phyloP scores from a whole-genome alignment of 2,329 filamentous ascomycete genomes.

The Colletotrichum liaoningense region DNA sequence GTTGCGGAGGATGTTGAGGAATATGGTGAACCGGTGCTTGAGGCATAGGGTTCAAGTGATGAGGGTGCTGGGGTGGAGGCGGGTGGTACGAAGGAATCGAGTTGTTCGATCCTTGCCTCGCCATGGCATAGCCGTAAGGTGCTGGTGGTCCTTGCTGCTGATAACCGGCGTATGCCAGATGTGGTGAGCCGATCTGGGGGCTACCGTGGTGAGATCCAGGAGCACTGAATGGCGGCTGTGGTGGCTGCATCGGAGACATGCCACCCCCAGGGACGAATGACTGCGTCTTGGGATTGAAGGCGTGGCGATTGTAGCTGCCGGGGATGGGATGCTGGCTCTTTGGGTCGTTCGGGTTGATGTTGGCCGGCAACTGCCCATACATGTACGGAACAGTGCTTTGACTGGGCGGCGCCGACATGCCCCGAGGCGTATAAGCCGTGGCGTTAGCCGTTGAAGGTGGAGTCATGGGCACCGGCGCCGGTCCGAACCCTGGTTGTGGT shows the following conservation, averaged over 20 bases:
- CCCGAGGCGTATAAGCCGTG: conserved; percentile 40
- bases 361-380: conserved; percentile 81
- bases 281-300: conserved; percentile 95
- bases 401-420: conserved; percentile 41
- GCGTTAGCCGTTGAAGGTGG: conserved; percentile 38
- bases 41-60: conserved; percentile 53
- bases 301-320: conserved; percentile 84
- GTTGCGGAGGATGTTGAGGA: conserved; percentile 51
- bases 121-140: conserved; percentile 66
- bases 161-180: conserved; percentile 61
- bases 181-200: conserved; percentile 63
- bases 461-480: conserved; percentile 44
- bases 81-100: conserved; percentile 64
- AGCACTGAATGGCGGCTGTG: conserved; percentile 60
- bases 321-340: conserved; percentile 86
- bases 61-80: conserved; percentile 46
- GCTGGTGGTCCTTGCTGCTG: conserved; percentile 58
- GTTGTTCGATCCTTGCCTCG: conserved; percentile 66
- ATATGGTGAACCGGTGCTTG: conserved; percentile 46
- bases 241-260: conserved; percentile 58
- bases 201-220: conserved; percentile 63
- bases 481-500: conserved; percentile 47
- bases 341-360: conserved; percentile 76
- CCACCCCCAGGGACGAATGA: conserved; percentile 80
- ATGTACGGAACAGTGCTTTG: conserved; percentile 69